These are phyloP conservation scores for Cordyceps tenuipes DNA, from an alignment of 2,329 filamentous ascomycete species.

Conservation along the genomic window DNA sequence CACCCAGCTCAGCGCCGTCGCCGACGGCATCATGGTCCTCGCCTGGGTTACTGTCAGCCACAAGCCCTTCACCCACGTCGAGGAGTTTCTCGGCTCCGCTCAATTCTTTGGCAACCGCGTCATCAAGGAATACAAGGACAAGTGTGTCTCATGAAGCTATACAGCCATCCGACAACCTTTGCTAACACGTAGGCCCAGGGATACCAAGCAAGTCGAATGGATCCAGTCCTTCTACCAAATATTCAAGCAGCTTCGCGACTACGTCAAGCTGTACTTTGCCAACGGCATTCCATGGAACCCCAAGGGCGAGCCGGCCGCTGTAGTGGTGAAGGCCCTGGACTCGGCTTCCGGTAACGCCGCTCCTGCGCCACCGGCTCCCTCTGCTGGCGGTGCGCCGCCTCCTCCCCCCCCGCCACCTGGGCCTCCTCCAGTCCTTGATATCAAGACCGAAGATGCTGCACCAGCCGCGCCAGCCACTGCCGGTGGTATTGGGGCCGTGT, in stretches of 20 bases:
- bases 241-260: slow-evolving; percentile 74
- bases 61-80: slow-evolving; percentile 78
- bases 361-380: slow-evolving; percentile 37
- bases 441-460: slow-evolving; percentile 34
- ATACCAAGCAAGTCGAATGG: slow-evolving; percentile 75
- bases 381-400: slow-evolving; percentile 43
- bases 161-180: background rate
- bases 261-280: slow-evolving; percentile 75
- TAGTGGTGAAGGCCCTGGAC: slow-evolving; percentile 52
- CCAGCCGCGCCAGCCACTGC: slow-evolving; percentile 30
- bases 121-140: slow-evolving; percentile 79
- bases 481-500: slow-evolving; percentile 75
- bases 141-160: slow-evolving; percentile 25
- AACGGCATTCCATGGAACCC: slow-evolving; percentile 82
- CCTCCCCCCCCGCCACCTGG: slow-evolving; percentile 58
- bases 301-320: slow-evolving; percentile 62
- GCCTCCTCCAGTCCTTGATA: slow-evolving; percentile 57
- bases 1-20: slow-evolving; percentile 77
- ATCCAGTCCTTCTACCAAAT: slow-evolving; percentile 87
- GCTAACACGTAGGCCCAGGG: slow-evolving; percentile 39
- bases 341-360: slow-evolving; percentile 29
- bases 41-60: slow-evolving; percentile 83
- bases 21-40: slow-evolving; percentile 81
- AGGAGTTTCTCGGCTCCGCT: slow-evolving; percentile 72
- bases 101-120: slow-evolving; percentile 95